Percentiles rank a stretch among this genome's conserved stretches.
Conservation (phyloP, 1,139 yeast species). For the Yamadazyma atlantica region DNA sequence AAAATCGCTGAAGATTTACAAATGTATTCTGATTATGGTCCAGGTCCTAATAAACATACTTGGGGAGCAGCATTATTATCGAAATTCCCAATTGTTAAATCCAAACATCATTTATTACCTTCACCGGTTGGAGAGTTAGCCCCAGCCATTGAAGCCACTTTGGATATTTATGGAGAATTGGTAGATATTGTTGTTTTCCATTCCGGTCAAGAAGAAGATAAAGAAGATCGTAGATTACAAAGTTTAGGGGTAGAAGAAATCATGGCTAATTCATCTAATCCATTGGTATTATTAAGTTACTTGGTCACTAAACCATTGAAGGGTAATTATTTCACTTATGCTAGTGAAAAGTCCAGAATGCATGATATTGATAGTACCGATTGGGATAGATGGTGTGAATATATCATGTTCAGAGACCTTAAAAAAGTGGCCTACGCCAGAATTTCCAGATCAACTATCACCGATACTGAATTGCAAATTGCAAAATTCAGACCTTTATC, state of each 20-base stretch:
- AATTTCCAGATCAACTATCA: conserved; percentile 87
- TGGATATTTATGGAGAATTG: conserved; percentile 81
- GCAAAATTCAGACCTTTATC: conserved; percentile 79
- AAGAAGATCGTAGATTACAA: conserved; percentile 87
- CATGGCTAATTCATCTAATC: conserved; percentile 77
- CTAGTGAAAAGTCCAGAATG: conserved; percentile 81
- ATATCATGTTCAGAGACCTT: conserved; percentile 82
- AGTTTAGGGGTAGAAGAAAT: conserved; percentile 72
- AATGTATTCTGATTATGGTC: conserved; percentile 95
- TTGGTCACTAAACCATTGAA: conserved; percentile 82
- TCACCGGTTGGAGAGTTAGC: conserved; percentile 97
- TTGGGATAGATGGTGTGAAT: conserved; percentile 99
- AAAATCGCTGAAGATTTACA: conserved; percentile 89
- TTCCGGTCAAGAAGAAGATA: conserved; percentile 97
- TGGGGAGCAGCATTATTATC: conserved; percentile 96
- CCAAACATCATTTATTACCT: conserved; percentile 89
- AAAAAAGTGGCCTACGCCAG: conserved; percentile 93
- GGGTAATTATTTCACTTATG: conserved; percentile 91
- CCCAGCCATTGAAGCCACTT: conserved; percentile 95
- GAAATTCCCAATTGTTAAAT: conserved; percentile 87
- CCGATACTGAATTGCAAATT: conserved; percentile 94
- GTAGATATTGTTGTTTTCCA: conserved; percentile 97
- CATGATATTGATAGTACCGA: conserved; percentile 90
- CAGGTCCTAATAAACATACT: conserved; percentile 96
- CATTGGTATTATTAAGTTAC: conserved; percentile 81